These are phyloP conservation scores for Penicillium palitans DNA, from an alignment of 2,329 filamentous ascomycete species.

Conservation along the genomic window DNA sequence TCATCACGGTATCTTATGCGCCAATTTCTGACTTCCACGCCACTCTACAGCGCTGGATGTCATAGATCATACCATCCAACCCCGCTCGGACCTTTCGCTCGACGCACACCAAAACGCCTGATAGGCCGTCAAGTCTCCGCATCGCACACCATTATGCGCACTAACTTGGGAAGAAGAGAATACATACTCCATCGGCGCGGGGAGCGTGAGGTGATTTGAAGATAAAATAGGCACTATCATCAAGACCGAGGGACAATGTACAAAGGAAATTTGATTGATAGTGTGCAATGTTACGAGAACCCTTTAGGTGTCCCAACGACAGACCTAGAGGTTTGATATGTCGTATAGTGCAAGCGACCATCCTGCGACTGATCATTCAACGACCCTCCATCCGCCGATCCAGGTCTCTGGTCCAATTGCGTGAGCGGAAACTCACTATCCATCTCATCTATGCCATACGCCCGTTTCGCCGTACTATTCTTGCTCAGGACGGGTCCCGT, in stretches of 20 bases:
- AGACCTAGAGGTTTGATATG: neutral
- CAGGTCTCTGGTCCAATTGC: neutral
- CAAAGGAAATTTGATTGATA: neutral
- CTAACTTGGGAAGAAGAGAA: too few relatives aligned
- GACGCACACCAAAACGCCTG: too few relatives aligned
- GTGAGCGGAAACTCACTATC: constrained; percentile 18
- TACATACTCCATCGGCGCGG: too few relatives aligned
- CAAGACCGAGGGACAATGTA: neutral
- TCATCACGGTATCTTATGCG: too few relatives aligned
- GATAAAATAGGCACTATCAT: neutral
- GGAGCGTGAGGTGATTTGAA: too few relatives aligned
- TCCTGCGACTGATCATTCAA: constrained; percentile 13
- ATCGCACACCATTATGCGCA: too few relatives aligned
- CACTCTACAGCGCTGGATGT: too few relatives aligned
- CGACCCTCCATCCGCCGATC: constrained; percentile 2
- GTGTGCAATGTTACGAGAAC: neutral
- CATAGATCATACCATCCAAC: too few relatives aligned
- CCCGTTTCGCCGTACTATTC: constrained; percentile 1
- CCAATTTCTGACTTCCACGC: too few relatives aligned
- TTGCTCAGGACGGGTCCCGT: constrained; percentile 6
- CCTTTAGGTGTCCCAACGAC: neutral
- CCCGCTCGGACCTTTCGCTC: too few relatives aligned
- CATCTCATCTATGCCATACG: constrained; percentile 10
- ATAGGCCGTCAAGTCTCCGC: too few relatives aligned
- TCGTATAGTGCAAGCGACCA: constrained; percentile 3